Evolutionary conservation across 352 stramenopile species (phyloP), one percentile per base, ranked within the genome.

Genomic region (Globisporangium carolinianum): DNA sequence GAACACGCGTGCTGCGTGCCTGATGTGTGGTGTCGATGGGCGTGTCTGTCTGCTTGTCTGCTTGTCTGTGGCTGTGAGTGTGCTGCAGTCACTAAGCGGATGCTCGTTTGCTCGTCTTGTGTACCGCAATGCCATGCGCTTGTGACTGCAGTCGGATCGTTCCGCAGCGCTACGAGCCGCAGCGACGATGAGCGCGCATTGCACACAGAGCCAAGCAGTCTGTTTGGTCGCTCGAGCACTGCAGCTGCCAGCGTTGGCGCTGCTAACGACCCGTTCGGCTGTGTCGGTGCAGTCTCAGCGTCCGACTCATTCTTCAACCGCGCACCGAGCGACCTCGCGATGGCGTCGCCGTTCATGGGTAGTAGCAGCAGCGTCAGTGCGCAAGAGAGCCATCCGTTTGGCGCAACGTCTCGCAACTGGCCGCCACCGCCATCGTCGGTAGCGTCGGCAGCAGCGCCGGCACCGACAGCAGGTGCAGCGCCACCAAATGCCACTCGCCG

Each of bases 401-500:
- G 37, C 15, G 42, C 56, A 6, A 24, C 45, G n/a, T 48, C 46
- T 5, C 50, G 36, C 38, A 58, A 58, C 38, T 66, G 61, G 61
- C 61, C 71, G 14, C 11, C 66, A 6, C 65, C 71, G 14, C 41
- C 47, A 18, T 46, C 36, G 47, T 37, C 69, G 18, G 39, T 5
- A 46, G 12, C 41, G 45, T 35, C 45, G 45, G 45, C 10, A 3
- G n/a, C 63, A 5, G 67, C 69, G 24, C 52, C 47, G 49, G 43
- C 24, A 4, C 38, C 12, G 38, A 10, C 9, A 4, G 38, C 57
- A 8, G 65, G 62, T n/a, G 51, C 56, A 12, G 46, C 53, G 7
- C 18, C 55, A 6, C 12, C 49, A 42, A 42, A 59, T 10, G 70
- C 75, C 47, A 67, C 75, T 0, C 66, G 76, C 51, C 79, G 75